phyloP scores from a whole-genome alignment of 1,284 basidiomycete species.

The Hemileia vastatrix region DNA sequence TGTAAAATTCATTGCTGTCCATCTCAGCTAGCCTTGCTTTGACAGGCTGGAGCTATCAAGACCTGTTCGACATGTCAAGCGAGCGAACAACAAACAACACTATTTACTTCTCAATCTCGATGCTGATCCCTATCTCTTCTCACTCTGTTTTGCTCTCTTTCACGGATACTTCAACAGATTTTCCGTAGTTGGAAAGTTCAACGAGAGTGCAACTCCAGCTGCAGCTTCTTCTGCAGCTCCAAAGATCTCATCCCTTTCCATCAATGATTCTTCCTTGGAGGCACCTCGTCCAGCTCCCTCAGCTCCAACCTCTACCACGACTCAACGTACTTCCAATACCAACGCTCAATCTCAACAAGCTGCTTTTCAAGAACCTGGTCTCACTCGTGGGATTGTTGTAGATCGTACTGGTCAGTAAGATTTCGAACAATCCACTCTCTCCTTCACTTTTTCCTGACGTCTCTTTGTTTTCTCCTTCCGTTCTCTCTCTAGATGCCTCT shows the following conservation, averaged over 20 bases:
- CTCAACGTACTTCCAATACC: neutral
- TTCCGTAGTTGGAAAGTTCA: slow-evolving; percentile 30
- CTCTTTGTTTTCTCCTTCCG: no score
- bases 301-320: slow-evolving; percentile 3
- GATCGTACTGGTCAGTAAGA: neutral
- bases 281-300: slow-evolving; percentile 17
- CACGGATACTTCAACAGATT: slow-evolving; percentile 18
- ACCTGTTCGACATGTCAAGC: neutral
- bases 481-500: slow-evolving; percentile 25
- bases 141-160: neutral
- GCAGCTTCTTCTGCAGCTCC: neutral
- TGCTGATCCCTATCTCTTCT: neutral
- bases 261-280: neutral
- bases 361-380: no score
- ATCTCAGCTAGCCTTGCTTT: no score
- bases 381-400: neutral
- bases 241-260: slow-evolving; percentile 4
- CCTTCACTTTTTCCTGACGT: no score
- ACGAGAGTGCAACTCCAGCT: neutral
- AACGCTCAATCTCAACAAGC: neutral
- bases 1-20: no score
- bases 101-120: neutral
- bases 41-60: no score
- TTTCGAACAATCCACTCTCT: no score
- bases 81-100: neutral